Evolutionary conservation across 2,329 filamentous ascomycete species (phyloP).

Genomic region (Graphilbum fragrans): DNA sequence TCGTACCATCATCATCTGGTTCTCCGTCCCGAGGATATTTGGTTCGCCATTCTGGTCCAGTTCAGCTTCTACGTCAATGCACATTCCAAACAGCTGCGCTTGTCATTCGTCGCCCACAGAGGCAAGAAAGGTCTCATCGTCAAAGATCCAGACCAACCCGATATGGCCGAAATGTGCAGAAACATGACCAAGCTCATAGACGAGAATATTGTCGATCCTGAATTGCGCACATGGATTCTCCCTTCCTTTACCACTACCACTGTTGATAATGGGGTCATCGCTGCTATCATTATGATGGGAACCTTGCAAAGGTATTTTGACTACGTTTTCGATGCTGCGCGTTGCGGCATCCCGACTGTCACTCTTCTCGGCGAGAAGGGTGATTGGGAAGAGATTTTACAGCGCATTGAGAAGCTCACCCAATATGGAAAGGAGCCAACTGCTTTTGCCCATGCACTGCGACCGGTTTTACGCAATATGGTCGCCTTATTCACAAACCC

Average conservation of each 20-base stretch:
- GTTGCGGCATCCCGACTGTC: conserved; percentile 38
- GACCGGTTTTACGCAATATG: conserved; percentile 14
- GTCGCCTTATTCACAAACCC: conserved; percentile 16
- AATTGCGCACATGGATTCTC: conserved; percentile 33
- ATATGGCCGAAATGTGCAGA: conserved; percentile 18
- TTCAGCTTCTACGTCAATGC: conserved; percentile 1
- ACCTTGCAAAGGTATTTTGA: conserved; percentile 35
- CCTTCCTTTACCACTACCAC: conserved; percentile 40
- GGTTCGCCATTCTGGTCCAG: conserved; percentile 28
- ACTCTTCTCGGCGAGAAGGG: conserved; percentile 29
- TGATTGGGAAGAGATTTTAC: conserved; percentile 27
- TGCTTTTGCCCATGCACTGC: conserved; percentile 9
- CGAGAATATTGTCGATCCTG: conserved; percentile 25
- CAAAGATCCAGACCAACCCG: conserved; percentile 7
- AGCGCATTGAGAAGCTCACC: conserved; percentile 7
- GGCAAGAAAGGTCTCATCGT: conserved; percentile 6
- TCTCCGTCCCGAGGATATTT: conserved; percentile 36
- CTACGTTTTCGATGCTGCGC: conserved; percentile 14
- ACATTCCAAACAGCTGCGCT: background rate
- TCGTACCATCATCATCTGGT: conserved; percentile 27
- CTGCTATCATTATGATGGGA: conserved; percentile 37
- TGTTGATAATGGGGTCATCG: conserved; percentile 25
- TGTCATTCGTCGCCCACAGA: background rate
- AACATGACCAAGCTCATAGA: conserved; percentile 26
- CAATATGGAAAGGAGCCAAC: conserved; percentile 7